Conservation (phyloP, 257 asterid genomes). For the Solanum medicagineum region DNA sequence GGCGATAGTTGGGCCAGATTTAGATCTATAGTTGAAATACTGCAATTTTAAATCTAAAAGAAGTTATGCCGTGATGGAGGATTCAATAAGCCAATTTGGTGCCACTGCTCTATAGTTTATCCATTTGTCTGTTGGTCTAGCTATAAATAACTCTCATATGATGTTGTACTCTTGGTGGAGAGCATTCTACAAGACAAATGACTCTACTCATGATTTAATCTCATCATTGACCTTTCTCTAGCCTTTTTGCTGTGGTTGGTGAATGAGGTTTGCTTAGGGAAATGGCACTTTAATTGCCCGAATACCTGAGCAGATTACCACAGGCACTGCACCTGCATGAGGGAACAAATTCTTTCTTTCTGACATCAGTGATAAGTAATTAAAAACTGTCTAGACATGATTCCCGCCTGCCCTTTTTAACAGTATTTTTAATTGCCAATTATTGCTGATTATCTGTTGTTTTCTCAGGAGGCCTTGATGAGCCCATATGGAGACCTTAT, state of each 20-base stretch:
- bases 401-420: neutral
- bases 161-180: neutral
- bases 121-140: neutral
- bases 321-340: neutral
- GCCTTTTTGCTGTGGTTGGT: neutral
- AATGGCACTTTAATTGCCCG: neutral
- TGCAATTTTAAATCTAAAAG: neutral
- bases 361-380: neutral
- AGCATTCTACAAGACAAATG: neutral
- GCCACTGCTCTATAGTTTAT: neutral
- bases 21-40: neutral
- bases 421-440: neutral
- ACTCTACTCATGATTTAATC: neutral
- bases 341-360: neutral
- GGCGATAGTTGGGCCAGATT: neutral
- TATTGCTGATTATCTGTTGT: neutral
- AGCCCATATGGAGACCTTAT: conserved; percentile 51
- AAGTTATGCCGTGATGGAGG: neutral
- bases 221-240: neutral
- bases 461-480: conserved; percentile 76
- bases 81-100: neutral
- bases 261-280: neutral
- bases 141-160: neutral
- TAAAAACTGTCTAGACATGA: neutral
- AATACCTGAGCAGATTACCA: neutral